Conservation (phyloP, 768 basidiomycete genomes). For the Lentinula sp. region DNA sequence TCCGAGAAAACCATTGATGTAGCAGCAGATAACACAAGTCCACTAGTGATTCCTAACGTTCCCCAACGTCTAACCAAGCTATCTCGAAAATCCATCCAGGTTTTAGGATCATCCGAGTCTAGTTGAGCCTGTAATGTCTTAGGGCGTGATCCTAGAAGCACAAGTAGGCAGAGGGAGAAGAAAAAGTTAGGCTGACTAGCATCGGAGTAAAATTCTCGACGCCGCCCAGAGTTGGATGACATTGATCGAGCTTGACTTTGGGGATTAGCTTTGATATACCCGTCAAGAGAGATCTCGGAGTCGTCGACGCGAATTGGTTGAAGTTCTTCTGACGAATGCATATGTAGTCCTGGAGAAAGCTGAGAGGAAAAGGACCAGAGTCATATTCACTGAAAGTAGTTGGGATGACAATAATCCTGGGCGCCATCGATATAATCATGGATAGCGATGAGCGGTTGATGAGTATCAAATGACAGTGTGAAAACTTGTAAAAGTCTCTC, state of each 20-base stretch:
- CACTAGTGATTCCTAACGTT: constrained; percentile 11
- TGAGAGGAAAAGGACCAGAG: no score
- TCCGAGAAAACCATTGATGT: constrained; percentile 9
- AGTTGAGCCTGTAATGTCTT: constrained; percentile 7
- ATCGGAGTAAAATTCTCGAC: not conserved
- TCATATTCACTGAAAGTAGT: not conserved
- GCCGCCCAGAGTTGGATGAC: not conserved
- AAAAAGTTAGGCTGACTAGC: not conserved
- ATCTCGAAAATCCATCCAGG: constrained; percentile 9
- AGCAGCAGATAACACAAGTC: constrained; percentile 9
- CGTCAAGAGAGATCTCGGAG: not conserved
- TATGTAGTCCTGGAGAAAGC: not conserved
- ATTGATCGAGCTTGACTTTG: not conserved
- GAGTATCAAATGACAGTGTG: no score
- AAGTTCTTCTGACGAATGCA: not conserved
- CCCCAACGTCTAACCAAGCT: constrained; percentile 11
- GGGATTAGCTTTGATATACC: not conserved
- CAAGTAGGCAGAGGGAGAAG: constrained; percentile 8
- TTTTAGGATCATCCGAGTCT: constrained; percentile 3
- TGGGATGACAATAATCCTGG: not conserved
- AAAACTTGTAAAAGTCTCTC: no score
- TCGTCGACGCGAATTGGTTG: not conserved
- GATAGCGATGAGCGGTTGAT: no score
- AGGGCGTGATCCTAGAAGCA: constrained; percentile 10
- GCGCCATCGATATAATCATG: not conserved